phyloP scores from a whole-genome alignment of 2,329 filamentous ascomycete species.

The Exophiala aquamarina region DNA sequence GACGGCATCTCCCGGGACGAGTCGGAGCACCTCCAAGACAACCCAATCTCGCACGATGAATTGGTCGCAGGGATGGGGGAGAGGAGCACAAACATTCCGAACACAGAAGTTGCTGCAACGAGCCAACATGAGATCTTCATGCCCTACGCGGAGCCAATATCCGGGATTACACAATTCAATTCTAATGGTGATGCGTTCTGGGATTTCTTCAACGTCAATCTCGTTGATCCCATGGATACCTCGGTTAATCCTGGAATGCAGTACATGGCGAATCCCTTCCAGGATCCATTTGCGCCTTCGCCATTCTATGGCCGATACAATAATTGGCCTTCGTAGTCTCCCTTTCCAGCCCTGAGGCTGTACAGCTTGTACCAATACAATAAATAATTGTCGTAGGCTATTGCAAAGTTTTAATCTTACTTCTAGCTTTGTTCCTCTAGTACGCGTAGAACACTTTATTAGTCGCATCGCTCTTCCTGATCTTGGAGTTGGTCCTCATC shows the following conservation, averaged over 20 bases:
- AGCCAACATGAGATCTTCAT: background rate
- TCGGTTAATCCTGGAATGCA: background rate
- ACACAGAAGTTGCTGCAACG: background rate
- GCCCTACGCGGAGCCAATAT: background rate
- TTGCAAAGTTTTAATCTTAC: no score
- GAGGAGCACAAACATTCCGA: background rate
- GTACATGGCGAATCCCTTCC: background rate
- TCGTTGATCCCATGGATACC: background rate
- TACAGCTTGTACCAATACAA: background rate
- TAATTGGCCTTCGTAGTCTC: background rate
- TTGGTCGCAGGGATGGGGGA: background rate
- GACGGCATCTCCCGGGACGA: background rate
- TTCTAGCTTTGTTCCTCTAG: background rate
- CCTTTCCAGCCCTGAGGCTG: background rate
- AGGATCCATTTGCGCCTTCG: background rate
- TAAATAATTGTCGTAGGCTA: no score
- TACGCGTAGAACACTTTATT: constrained; percentile 8
- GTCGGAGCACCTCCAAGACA: background rate
- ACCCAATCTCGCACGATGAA: background rate
- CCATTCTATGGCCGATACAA: no score
- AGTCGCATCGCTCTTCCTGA: constrained; percentile 1
- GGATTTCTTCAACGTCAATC: background rate
- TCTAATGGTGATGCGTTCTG: background rate
- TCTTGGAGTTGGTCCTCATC: constrained; percentile 3
- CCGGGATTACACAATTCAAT: background rate